Base-by-base conservation (phyloP, 2,329 filamentous ascomycete species). In the Xylariaceae sp. region DNA sequence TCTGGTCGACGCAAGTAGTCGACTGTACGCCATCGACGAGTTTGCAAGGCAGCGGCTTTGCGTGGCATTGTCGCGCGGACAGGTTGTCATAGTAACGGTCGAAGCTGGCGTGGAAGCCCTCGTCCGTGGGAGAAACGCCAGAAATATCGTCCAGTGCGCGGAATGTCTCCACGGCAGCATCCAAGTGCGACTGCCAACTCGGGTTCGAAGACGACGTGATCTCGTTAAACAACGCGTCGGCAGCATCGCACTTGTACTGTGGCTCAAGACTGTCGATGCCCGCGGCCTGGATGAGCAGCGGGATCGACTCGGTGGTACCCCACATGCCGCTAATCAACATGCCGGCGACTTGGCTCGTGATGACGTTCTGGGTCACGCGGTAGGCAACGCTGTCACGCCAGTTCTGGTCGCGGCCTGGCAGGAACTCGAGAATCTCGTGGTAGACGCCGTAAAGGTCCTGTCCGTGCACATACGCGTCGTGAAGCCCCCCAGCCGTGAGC, bases 31-130 rank as follows among this genome's bases (percentile, higher is more conserved):
- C 74, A 59, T 73, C 64, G 15, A 78, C 73, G 5, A 81, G 72
- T 62, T 81, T 83, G 74, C 89, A 93, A 0, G 89, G 90, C 0
- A 92, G 76, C 0, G 88, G 82, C 67, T 88, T 89, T 15, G 73
- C 76, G 69, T 94, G 89, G 71, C 90, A 94, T 69, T 91, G 87
- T 0, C 89, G 81, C 0, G 89, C 87, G 0, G 88, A 91, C 1
- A 94, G 80, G 68, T 92, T 94, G 71, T 94, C 90, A 67, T 87
- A 94, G 75, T 94, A 94, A 73, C 92, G 90, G 69, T 94, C 90
- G 67, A 88, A 87, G 56, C 81, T 86, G 47, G 74, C 78, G 68
- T 93, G 89, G 77, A 90, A 94, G 2, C 79, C 86, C 0, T 70
- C 68, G 61, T 86, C 81, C 39, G 73, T 73, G 0, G 77, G 62